Conservation (phyloP, 176 grass and related monocot species). For the Oryza officinalis region DNA sequence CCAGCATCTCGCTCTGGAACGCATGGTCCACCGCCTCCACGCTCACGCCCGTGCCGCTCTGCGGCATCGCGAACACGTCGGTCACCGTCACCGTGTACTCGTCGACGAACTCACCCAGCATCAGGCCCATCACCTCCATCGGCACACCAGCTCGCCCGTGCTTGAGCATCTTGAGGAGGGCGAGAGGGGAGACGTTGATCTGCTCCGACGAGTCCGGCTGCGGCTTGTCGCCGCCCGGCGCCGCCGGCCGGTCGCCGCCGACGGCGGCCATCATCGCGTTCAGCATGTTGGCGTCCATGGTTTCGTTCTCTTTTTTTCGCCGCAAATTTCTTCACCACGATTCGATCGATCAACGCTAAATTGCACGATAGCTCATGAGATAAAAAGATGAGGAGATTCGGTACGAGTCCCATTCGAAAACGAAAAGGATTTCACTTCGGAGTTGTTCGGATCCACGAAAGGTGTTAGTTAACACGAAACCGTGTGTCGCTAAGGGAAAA, state of each 20-base stretch:
- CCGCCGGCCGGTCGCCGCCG: neutral
- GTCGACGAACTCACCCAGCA: neutral
- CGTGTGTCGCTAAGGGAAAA: neutral
- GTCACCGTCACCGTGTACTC: neutral
- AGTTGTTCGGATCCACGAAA: neutral
- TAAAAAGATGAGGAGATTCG: neutral
- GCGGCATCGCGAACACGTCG: neutral
- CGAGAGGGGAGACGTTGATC: constrained; percentile 97
- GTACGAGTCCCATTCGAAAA: neutral
- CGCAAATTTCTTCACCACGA: neutral
- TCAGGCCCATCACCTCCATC: neutral
- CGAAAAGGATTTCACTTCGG: neutral
- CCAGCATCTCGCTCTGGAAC: neutral
- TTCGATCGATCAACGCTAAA: neutral
- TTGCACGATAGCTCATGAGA: neutral
- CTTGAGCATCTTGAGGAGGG: constrained; percentile 99
- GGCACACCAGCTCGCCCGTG: constrained; percentile 40
- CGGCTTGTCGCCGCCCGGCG: constrained; percentile 27
- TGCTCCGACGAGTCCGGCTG: constrained; percentile 95
- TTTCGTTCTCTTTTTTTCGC: neutral
- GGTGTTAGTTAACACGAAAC: neutral
- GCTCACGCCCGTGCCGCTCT: neutral
- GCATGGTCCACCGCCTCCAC: neutral
- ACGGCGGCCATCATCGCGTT: neutral
- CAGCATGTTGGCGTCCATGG: neutral